These are phyloP conservation scores for Debaryomyces udenii DNA, from an alignment of 1,139 yeast species.

Conservation along the genomic window DNA sequence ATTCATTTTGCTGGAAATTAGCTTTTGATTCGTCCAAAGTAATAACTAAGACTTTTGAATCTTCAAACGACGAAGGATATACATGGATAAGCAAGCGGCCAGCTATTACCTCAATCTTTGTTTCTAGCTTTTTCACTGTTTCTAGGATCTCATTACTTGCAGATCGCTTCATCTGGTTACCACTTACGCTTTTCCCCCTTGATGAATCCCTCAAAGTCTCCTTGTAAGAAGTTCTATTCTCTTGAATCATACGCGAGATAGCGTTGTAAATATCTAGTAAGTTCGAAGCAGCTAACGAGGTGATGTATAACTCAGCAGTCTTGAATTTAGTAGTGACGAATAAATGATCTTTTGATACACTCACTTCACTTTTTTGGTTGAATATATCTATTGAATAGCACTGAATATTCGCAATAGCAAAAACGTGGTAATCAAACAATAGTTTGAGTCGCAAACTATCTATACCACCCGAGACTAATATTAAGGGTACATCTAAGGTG, in stretches of 20 bases:
- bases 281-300: conserved; percentile 85
- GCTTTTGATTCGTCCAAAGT: conserved; percentile 63
- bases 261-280: conserved; percentile 77
- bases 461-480: conserved; percentile 62
- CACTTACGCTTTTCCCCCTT: conserved; percentile 14
- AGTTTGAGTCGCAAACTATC: conserved; percentile 59
- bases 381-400: conserved; percentile 59
- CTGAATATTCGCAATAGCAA: conserved; percentile 61
- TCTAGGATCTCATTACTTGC: conserved; percentile 38
- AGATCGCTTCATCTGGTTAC: conserved; percentile 14
- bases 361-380: conserved; percentile 61
- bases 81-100: conserved; percentile 62
- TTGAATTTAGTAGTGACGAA: conserved; percentile 60
- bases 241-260: conserved; percentile 70
- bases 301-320: conserved; percentile 62
- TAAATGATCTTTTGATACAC: conserved; percentile 60
- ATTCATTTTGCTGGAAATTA: conserved; percentile 59
- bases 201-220: conserved; percentile 68
- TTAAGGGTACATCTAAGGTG: conserved; percentile 63
- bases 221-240: conserved; percentile 68
- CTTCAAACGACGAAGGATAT: conserved; percentile 77
- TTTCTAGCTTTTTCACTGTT: conserved; percentile 48
- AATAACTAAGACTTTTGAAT: conserved; percentile 70
- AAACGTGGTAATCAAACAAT: conserved; percentile 83
- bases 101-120: conserved; percentile 64